Conservation (phyloP, 352 stramenopile genomes). For the Phytophthora brassicae region DNA sequence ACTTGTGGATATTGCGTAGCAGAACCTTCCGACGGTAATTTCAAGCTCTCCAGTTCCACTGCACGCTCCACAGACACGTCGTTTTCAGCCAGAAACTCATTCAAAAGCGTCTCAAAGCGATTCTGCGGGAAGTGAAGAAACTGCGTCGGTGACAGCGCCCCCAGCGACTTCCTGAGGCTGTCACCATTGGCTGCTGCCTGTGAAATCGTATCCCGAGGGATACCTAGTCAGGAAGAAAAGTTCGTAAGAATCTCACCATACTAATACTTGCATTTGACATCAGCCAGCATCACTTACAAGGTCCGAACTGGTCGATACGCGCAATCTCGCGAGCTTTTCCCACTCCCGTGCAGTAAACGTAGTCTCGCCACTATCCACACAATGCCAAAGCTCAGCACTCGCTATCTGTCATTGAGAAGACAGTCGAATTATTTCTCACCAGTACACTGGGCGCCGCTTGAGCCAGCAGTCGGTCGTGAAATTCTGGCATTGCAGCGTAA, state of each 20-base stretch:
- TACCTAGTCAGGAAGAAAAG: too few species aligned
- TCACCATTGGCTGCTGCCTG: conserved; percentile 25
- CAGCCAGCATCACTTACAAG: conserved; percentile 34
- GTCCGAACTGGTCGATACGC: conserved; percentile 79
- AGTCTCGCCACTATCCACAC: conserved; percentile 72
- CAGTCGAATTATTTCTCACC: conserved; percentile 23
- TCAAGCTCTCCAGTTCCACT: conserved; percentile 55
- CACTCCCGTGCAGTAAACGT: conserved; percentile 81
- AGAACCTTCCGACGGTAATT: conserved; percentile 11
- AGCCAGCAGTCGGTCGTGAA: conserved; percentile 69
- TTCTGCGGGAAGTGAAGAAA: conserved; percentile 88
- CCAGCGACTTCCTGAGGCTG: conserved; percentile 39
- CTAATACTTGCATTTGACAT: too few species aligned
- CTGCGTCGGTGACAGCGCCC: conserved; percentile 66
- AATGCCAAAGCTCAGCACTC: neutral
- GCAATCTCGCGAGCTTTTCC: conserved; percentile 69
- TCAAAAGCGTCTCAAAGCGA: conserved; percentile 72
- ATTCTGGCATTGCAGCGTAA: conserved; percentile 60
- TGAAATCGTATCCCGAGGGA: conserved; percentile 36
- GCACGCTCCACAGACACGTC: conserved; percentile 56
- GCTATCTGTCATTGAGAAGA: neutral
- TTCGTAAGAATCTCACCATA: too few species aligned
- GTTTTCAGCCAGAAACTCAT: conserved; percentile 50
- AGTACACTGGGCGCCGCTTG: conserved; percentile 62
- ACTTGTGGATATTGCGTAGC: conserved; percentile 26